Evolutionary conservation across 805 yeast genomes (phyloP), one percentile per base, ranked within the genome.

Genomic region (Starmerella etchellsii): DNA sequence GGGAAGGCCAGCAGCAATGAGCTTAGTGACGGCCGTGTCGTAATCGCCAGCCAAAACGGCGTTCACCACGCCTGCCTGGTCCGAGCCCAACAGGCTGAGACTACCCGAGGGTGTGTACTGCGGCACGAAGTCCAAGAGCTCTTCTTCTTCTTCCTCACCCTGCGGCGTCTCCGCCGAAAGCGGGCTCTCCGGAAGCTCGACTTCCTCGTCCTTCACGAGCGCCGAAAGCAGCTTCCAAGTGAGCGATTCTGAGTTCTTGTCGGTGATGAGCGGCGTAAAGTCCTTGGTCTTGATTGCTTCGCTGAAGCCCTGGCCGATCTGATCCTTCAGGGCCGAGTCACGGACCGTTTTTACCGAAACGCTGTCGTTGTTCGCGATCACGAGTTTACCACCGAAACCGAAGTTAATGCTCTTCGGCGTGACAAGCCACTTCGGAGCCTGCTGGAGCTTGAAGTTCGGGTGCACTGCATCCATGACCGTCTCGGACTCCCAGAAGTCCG

Each of bases 321-420:
- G 51, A 7, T 47, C 54, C 20, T 46, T 43, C 13, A 48, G 31
- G 6, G 45, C 36, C 21, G 42, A 36, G 33, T 47, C 53, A 52
- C 54, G 55, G 18, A 67, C 67, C 36, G 66, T 63, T 39, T 60
- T 61, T 9, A 67, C 63, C 39, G 61, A 66, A 9, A 64, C 62
- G 28, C 59, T 53, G 24, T 78, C n/a, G n/a, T 26, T 15, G 20
- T 21, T 11, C 11, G 48, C 74, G 11, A 67, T 59, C 3, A 80
- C 87, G 31, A 91, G 59, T 62, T 83, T 84, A 39, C 95, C 94
- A 46, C 98, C 98, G 63, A 85, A 88, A 0, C 94, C 97, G 69
- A 93, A 91, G 2, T 75, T 65, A 13, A 79, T 95, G 36, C 78
- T 68, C 4, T 73, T 68, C 11, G 84, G 84, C 49, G 79, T 69